Percentiles rank a stretch among this genome's conserved stretches.
Evolutionary conservation across 1,284 basidiomycete species (phyloP).

Genomic region (Trichosporon sp.): DNA sequence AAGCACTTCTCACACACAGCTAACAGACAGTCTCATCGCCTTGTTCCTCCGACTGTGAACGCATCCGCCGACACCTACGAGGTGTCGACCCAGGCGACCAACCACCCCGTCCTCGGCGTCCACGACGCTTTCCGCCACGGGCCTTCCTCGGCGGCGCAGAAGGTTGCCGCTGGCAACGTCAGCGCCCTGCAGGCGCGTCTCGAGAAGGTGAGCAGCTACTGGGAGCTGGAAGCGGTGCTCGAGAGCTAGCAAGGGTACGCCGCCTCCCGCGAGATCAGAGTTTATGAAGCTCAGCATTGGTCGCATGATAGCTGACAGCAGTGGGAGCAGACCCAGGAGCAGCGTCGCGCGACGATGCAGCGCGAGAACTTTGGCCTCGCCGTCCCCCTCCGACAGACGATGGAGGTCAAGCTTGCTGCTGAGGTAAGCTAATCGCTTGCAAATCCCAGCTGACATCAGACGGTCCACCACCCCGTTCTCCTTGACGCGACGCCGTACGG

Average conservation of each 20-base stretch:
- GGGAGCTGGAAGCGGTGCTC: neutral
- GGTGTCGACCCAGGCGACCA: conserved; percentile 50
- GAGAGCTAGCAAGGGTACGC: neutral
- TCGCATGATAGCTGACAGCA: conserved; percentile 48
- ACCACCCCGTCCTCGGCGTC: conserved; percentile 50
- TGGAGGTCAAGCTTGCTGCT: conserved; percentile 88
- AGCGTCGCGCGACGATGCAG: conserved; percentile 79
- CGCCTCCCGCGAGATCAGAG: no score
- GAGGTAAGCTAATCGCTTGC: conserved; percentile 62
- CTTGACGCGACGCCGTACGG: conserved; percentile 43
- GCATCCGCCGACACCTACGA: conserved; percentile 45
- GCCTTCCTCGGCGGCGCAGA: conserved; percentile 46
- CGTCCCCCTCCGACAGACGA: conserved; percentile 81
- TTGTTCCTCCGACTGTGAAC: conserved; percentile 48
- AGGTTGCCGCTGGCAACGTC: conserved; percentile 40
- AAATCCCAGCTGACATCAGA: neutral
- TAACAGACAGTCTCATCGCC: conserved; percentile 43
- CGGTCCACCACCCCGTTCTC: conserved; percentile 47
- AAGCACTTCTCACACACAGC: neutral
- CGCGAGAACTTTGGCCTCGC: conserved; percentile 84
- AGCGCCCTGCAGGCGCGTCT: conserved; percentile 52
- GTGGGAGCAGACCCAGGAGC: conserved; percentile 94
- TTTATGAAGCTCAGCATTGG: no score
- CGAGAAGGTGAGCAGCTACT: conserved; percentile 46
- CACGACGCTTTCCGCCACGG: conserved; percentile 55